These are phyloP conservation scores for Penicillium verhagenii DNA, from an alignment of 495 filamentous ascomycete genomes.

Conservation along the genomic window DNA sequence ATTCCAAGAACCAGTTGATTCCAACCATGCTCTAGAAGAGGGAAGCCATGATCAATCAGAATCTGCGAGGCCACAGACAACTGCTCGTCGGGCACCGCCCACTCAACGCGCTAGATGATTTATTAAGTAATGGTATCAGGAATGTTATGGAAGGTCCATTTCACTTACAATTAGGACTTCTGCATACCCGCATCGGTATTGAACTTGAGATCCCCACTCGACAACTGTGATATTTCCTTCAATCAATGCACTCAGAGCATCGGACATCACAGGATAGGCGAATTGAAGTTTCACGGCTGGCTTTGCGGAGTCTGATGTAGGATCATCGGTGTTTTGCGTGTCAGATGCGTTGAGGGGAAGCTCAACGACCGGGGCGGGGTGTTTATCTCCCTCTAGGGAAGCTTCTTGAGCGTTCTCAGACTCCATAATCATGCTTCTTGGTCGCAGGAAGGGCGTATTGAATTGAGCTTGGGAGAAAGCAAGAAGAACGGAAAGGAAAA, in stretches of 20 bases:
- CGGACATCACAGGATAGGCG: not conserved
- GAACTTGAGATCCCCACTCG: conserved; percentile 5
- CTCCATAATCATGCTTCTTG: too few relatives aligned
- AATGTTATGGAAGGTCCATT: not conserved
- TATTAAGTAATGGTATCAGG: not conserved
- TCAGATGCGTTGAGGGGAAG: too few relatives aligned
- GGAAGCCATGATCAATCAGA: not conserved
- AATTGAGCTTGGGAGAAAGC: too few relatives aligned
- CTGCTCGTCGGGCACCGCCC: conserved; percentile 1
- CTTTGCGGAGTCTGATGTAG: not conserved
- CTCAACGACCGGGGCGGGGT: too few relatives aligned
- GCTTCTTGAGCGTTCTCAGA: too few relatives aligned
- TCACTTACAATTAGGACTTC: not conserved
- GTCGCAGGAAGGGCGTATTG: too few relatives aligned
- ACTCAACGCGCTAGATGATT: conserved; percentile 1
- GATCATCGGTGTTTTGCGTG: not conserved
- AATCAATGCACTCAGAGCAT: not conserved
- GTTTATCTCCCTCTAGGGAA: too few relatives aligned
- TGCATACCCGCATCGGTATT: conserved; percentile 3
- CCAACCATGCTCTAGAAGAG: not conserved
- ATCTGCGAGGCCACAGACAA: not conserved
- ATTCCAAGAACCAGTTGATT: not conserved
- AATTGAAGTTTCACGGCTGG: not conserved
- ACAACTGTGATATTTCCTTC: conserved; percentile 1
- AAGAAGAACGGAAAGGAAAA: too few relatives aligned